Evolutionary conservation across 2,329 filamentous ascomycete species (phyloP), one percentile per base, ranked within the genome.

Genomic region (Ophiostoma perfectum): DNA sequence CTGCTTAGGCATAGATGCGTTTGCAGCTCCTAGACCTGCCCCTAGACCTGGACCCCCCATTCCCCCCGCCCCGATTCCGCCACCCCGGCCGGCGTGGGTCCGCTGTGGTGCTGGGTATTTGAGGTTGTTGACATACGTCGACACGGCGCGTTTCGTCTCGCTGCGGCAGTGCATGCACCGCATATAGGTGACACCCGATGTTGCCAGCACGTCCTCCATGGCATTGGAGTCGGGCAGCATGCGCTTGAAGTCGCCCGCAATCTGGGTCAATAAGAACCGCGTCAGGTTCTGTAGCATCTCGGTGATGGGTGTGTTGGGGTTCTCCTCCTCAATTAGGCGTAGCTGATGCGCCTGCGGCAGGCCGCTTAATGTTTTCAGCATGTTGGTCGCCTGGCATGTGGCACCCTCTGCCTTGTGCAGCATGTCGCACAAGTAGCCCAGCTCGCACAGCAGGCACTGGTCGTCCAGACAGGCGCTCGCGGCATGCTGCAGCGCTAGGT

Each of bases 341-440:
- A 96, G 80, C 27, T 88, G 90, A 0, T 86, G 86, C 63, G 91
- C 90, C 81, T 93, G 91, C 2, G 91, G 88, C 71, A 93, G 89
- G 72, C 88, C 90, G 76, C 91, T 93, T 69, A 99, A 88, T 0
- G 93, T 91, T 77, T 95, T 96, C 44, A 98, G 81, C 71, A 99
- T 85, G 75, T 99, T 99, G 0, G 94, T 97, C 14, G 95, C 95
- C 76, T 99, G 95, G 73, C 95, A 99, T 70, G 96, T 96, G 68
- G 93, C 90, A 0, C 93, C 94, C 71, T 90, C 90, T 2, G 95
- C 95, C 77, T 98, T 99, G 74, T 98, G 91, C 38, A 99, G 84
- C 95, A 99, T 99, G 76, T 99, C 96, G 74, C 97, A 96, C 9
- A 99, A 81, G 76, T 95, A 99, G 0, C 95, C 95, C 72, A 99